These are phyloP conservation scores for Orychophragmus violaceus DNA, from an alignment of 345 rosid species.

Conservation along the genomic window DNA sequence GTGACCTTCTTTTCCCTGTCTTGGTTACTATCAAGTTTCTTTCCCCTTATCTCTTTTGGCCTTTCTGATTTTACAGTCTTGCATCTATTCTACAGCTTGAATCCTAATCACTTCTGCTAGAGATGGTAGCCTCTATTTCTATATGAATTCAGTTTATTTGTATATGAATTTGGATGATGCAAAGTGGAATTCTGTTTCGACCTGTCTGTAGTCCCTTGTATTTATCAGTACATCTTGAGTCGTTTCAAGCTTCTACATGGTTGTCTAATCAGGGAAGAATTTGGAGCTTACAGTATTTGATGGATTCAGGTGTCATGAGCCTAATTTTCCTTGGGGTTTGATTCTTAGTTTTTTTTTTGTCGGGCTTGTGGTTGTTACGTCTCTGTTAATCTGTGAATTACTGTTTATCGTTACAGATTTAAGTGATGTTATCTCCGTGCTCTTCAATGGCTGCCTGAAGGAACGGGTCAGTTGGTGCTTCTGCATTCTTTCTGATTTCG, in stretches of 20 bases:
- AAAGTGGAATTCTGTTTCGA: background rate
- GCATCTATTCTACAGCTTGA: background rate
- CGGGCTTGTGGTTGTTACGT: background rate
- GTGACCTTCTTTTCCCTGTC: background rate
- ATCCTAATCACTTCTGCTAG: background rate
- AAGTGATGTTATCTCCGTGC: no score
- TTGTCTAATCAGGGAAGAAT: background rate
- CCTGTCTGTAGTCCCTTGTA: background rate
- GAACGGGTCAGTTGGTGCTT: background rate
- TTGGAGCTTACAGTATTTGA: background rate
- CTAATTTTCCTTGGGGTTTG: background rate
- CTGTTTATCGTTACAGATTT: background rate
- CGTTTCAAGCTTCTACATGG: background rate
- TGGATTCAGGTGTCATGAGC: background rate
- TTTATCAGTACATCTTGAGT: background rate
- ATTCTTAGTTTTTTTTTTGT: background rate
- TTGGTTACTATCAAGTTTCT: background rate
- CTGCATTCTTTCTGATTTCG: background rate
- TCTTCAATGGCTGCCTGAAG: no score
- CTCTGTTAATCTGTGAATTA: background rate
- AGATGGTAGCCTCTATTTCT: background rate
- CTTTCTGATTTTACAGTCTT: background rate
- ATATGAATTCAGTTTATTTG: background rate
- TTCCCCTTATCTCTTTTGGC: background rate
- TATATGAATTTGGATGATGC: no score